phyloP scores from a whole-genome alignment of 192 early-diverging fungal genomes.

The Cladochytrium replicatum region DNA sequence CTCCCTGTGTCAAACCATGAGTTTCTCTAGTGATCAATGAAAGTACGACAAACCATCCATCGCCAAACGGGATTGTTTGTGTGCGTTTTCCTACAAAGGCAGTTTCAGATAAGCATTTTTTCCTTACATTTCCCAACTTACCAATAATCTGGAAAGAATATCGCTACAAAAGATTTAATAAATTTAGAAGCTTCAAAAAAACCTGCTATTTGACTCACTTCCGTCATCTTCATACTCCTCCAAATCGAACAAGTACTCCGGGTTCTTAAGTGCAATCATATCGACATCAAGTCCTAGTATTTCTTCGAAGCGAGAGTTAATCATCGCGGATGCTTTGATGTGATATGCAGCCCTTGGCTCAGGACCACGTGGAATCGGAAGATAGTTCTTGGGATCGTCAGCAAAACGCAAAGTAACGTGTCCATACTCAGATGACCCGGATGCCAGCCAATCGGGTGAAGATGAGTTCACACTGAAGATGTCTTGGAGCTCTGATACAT shows the following conservation, averaged over 20 bases:
- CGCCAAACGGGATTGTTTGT: neutral
- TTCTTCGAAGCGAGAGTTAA: neutral
- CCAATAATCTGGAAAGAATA: neutral
- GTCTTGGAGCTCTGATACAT: too few species aligned
- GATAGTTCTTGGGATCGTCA: neutral
- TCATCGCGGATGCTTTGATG: neutral
- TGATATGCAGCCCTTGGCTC: neutral
- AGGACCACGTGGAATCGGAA: neutral
- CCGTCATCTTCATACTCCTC: neutral
- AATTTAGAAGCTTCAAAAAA: too few species aligned
- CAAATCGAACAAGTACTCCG: neutral
- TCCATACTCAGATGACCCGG: too few species aligned
- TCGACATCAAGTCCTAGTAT: neutral
- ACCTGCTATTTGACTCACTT: too few species aligned
- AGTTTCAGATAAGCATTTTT: too few species aligned
- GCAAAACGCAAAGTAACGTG: neutral
- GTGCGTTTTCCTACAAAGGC: neutral
- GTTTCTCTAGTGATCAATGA: too few species aligned
- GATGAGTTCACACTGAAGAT: neutral
- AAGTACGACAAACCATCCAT: neutral
- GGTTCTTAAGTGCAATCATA: neutral
- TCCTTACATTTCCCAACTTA: too few species aligned
- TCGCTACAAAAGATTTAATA: too few species aligned
- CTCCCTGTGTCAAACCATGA: too few species aligned
- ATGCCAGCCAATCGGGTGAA: too few species aligned